Base-by-base conservation (phyloP, 2,329 filamentous ascomycete species). In the Aaosphaeria arxii region DNA sequence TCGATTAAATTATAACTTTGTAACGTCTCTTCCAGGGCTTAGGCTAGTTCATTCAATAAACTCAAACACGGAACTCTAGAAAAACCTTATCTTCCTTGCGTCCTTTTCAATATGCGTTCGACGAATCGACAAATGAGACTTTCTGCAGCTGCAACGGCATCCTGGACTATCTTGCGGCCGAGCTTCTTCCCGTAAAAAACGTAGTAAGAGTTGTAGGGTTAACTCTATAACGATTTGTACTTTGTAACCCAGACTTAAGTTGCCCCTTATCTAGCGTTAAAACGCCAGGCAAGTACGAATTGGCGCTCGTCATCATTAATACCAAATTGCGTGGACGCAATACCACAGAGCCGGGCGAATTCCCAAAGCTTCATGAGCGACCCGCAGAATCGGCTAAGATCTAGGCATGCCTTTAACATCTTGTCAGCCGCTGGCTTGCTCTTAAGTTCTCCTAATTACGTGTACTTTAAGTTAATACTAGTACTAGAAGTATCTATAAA, bases 141-240 rank as follows among this genome's bases (percentile, higher is more conserved):
- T 36, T 36, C 33, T 36, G 9, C 33, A n/a, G 33, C n/a, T n/a
- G 33, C 33, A 36, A 36, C n/a, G 33, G n/a, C 9, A 36, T 36
- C n/a, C 7, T 36, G 33, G 33, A 36, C 9, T 9, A n/a, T 9
- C n/a, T 36, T 9, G n/a, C 7, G 33, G n/a, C 7, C 9, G 33
- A 36, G n/a, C 33, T 36, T 3, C 7, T 36, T 36, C 33, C 33
- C 4, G 7, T n/a, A 36, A 36, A 36, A n/a, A 36, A 36, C 33
- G 4, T 9, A 36, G 33, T 36, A 9, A 36, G 7, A n/a, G 33
- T n/a, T 3, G 7, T 2, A 47, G 31, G 17, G 40, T 41, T 24
- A 40, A 44, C 33, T 36, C 31, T 50, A 44, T 33, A 42, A 36
- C 44, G 44, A 36, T 48, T 48, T 40, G 45, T 42, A 39, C 38